phyloP scores from a whole-genome alignment of 2,329 filamentous ascomycete genomes.

The Aspergillus fumigatus region DNA sequence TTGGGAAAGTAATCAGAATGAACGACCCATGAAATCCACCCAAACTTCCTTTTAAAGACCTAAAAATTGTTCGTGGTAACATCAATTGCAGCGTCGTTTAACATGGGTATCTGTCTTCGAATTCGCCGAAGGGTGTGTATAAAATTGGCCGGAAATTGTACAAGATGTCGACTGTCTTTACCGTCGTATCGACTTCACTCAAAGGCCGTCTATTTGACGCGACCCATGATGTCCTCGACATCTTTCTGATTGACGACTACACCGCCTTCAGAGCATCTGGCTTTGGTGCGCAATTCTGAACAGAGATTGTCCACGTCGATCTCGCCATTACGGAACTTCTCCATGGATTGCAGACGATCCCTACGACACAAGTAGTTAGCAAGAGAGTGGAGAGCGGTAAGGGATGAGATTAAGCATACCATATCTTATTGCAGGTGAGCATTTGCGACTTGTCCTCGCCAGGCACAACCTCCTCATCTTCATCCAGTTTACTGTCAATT shows the following conservation, averaged over 20 bases:
- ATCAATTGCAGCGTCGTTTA: slow-evolving; percentile 12
- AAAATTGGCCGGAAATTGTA: neutral
- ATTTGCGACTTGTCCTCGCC: slow-evolving; percentile 58
- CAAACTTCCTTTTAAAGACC: neutral
- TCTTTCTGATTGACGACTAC: slow-evolving; percentile 86
- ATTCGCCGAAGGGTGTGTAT: slow-evolving; percentile 1
- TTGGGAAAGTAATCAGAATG: neutral
- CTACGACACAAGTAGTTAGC: slow-evolving; percentile 52
- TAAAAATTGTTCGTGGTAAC: slow-evolving; percentile 11
- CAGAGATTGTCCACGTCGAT: slow-evolving; percentile 93
- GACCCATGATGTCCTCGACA: slow-evolving; percentile 70
- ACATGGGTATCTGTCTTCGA: slow-evolving; percentile 22
- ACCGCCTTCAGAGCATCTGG: slow-evolving; percentile 83
- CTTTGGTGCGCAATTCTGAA: slow-evolving; percentile 89
- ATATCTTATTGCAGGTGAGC: slow-evolving; percentile 86
- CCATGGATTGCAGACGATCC: slow-evolving; percentile 84
- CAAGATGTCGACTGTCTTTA: slow-evolving; percentile 6
- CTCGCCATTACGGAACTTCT: slow-evolving; percentile 82
- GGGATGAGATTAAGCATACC: slow-evolving; percentile 55
- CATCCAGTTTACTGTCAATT: slow-evolving; percentile 65
- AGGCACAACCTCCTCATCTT: slow-evolving; percentile 61
- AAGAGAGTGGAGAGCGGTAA: neutral
- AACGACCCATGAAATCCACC: neutral
- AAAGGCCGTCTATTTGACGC: slow-evolving; percentile 23
- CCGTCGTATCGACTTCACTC: slow-evolving; percentile 14